Percentiles rank a stretch among this genome's conserved stretches.
phyloP scores from a whole-genome alignment of 805 yeast genomes.

The Saturnispora besseyi region DNA sequence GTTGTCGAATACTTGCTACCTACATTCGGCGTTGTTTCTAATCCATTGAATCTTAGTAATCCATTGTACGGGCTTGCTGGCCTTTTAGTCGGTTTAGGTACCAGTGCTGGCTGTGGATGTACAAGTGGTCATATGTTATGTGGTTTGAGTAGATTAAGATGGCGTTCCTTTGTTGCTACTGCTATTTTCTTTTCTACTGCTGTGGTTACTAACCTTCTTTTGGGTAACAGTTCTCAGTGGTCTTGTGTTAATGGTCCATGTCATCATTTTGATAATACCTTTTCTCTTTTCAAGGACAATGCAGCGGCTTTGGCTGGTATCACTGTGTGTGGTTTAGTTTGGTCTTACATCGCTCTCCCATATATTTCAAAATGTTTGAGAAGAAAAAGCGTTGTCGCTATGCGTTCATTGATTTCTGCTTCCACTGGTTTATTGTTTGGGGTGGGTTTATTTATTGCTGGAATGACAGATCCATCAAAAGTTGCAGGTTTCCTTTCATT shows the following conservation, averaged over 20 bases:
- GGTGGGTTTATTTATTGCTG: constrained; percentile 37
- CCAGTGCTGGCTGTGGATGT: constrained; percentile 41
- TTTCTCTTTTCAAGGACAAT: constrained; percentile 13
- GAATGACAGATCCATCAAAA: constrained; percentile 37
- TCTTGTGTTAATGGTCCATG: constrained; percentile 10
- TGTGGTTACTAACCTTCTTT: constrained; percentile 16
- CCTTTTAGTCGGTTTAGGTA: constrained; percentile 38
- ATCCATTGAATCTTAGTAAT: background rate
- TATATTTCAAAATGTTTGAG: constrained; percentile 8
- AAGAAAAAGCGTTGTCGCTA: background rate
- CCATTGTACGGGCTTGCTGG: constrained; percentile 27
- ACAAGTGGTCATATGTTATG: constrained; percentile 48
- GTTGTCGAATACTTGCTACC: constrained; percentile 22
- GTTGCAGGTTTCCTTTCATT: constrained; percentile 39
- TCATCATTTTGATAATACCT: constrained; percentile 16
- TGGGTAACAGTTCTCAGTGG: constrained; percentile 4
- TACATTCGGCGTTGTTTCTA: constrained; percentile 16
- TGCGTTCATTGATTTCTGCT: constrained; percentile 9
- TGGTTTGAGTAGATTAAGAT: constrained; percentile 39
- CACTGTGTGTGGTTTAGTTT: constrained; percentile 6
- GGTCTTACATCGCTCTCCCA: constrained; percentile 26
- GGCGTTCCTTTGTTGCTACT: constrained; percentile 39
- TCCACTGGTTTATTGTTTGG: constrained; percentile 32
- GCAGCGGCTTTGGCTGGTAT: constrained; percentile 11
- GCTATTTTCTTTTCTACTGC: constrained; percentile 30